phyloP scores from a whole-genome alignment of 352 stramenopile species.

The Globisporangium nodosum region DNA sequence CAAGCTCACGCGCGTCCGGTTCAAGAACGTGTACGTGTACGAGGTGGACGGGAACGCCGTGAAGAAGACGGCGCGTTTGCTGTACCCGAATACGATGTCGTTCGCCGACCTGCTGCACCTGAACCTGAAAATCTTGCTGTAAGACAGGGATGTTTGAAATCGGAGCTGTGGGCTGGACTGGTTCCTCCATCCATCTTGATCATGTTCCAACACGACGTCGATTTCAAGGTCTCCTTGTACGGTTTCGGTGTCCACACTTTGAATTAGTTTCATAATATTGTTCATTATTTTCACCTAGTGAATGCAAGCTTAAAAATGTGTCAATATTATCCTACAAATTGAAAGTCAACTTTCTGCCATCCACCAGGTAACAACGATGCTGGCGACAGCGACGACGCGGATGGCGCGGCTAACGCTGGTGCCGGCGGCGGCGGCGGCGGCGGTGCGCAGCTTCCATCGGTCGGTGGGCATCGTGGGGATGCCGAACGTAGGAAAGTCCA shows the following conservation, averaged over 20 bases:
- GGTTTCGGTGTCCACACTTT: too few relatives aligned
- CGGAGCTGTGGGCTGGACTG: neutral
- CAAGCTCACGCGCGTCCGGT: slow-evolving; percentile 8
- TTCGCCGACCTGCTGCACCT: neutral
- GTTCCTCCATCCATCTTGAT: neutral
- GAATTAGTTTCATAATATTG: too few relatives aligned
- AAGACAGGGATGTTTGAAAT: neutral
- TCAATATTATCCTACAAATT: neutral
- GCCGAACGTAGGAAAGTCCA: slow-evolving; percentile 88
- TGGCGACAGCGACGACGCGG: too few relatives aligned
- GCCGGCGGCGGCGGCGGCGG: too few relatives aligned
- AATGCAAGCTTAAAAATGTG: neutral
- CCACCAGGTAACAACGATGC: too few relatives aligned
- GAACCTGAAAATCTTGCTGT: slow-evolving; percentile 14
- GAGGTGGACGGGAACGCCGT: slow-evolving; percentile 6
- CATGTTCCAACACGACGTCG: too few relatives aligned
- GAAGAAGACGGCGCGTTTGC: slow-evolving; percentile 5
- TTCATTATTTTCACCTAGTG: too few relatives aligned
- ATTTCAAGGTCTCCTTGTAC: too few relatives aligned
- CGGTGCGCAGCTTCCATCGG: slow-evolving; percentile 53
- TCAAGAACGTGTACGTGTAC: slow-evolving; percentile 10
- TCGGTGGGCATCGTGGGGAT: slow-evolving; percentile 87
- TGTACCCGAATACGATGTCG: slow-evolving; percentile 7
- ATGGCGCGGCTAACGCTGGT: neutral
- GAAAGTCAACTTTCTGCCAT: too few relatives aligned